Percentiles rank a stretch among this genome's conserved stretches.
phyloP scores from a whole-genome alignment of 257 asterid genomes.

The Solanum chiquidenum region DNA sequence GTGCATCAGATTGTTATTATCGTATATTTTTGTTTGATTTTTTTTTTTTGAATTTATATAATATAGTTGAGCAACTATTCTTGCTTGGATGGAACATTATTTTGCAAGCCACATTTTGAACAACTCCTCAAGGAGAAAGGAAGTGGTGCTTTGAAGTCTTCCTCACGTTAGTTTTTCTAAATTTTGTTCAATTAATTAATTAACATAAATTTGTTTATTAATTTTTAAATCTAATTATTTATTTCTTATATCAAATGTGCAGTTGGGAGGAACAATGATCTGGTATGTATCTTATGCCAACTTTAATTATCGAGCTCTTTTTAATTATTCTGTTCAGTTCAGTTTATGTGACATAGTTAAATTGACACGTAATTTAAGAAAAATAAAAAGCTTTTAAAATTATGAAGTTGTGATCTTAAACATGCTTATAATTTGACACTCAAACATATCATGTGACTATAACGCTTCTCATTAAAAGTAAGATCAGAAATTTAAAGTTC shows the following conservation, averaged over 20 bases:
- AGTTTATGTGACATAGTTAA: neutral
- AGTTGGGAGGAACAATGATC: constrained; percentile 32
- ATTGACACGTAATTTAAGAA: neutral
- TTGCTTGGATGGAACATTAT: constrained; percentile 39
- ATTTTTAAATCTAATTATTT: neutral
- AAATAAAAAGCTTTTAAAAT: rapidly evolving
- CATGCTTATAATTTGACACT: neutral
- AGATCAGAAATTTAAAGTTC: neutral
- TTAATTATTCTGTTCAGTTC: rapidly evolving
- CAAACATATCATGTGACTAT: neutral
- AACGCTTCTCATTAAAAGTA: neutral
- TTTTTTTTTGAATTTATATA: neutral
- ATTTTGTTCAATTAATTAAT: neutral
- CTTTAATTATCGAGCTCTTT: neutral
- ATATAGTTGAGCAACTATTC: constrained; percentile 51
- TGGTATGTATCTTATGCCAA: constrained; percentile 15
- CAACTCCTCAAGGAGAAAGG: constrained; percentile 55
- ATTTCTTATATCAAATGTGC: neutral
- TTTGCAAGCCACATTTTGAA: constrained; percentile 60
- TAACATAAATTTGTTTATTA: neutral
- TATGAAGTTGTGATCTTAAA: neutral
- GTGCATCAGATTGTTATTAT: neutral
- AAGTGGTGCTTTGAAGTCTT: constrained; percentile 20
- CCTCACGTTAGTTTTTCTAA: constrained; percentile 21
- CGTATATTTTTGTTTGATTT: neutral